phyloP scores from a whole-genome alignment of 1,284 basidiomycete species.

The Cutaneotrichosporon daszewskae region DNA sequence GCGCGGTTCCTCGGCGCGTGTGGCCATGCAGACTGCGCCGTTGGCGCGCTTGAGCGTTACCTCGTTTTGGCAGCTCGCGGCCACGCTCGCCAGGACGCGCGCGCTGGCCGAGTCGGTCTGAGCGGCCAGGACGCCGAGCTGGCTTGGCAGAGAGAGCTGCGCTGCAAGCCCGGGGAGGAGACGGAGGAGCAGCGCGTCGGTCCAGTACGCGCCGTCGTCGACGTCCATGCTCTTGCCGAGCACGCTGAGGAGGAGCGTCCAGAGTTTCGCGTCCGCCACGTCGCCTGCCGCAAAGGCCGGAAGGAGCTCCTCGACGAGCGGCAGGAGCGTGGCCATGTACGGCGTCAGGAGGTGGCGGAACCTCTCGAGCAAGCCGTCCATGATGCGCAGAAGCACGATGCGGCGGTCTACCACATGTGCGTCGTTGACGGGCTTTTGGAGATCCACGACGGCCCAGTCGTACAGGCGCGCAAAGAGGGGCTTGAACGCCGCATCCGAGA shows the following conservation, averaged over 20 bases:
- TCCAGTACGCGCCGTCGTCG: conserved; percentile 89
- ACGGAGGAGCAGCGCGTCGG: conserved; percentile 66
- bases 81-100: conserved; percentile 55
- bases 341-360: conserved; percentile 90
- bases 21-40: conserved; percentile 76
- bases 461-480: conserved; percentile 87
- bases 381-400: conserved; percentile 66
- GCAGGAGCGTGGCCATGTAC: conserved; percentile 72
- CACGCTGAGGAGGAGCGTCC: conserved; percentile 61
- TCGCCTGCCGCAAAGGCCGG: conserved; percentile 49
- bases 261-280: conserved; percentile 50
- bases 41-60: conserved; percentile 71
- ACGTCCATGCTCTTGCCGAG: conserved; percentile 65
- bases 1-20: conserved; percentile 67
- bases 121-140: conserved; percentile 11
- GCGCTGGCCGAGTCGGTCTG: conserved; percentile 23
- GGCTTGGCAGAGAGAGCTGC: conserved; percentile 57
- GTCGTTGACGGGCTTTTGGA: conserved; percentile 42
- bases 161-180: conserved; percentile 57
- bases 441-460: conserved; percentile 83
- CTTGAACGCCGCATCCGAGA: conserved; percentile 88
- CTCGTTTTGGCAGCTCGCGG: conserved; percentile 56
- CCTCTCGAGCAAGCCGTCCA: conserved; percentile 66
- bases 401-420: conserved; percentile 47
- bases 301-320: conserved; percentile 63